Evolutionary conservation across 176 grass and related monocot genomes (phyloP).

Genomic region (Microstegium vimineum): DNA sequence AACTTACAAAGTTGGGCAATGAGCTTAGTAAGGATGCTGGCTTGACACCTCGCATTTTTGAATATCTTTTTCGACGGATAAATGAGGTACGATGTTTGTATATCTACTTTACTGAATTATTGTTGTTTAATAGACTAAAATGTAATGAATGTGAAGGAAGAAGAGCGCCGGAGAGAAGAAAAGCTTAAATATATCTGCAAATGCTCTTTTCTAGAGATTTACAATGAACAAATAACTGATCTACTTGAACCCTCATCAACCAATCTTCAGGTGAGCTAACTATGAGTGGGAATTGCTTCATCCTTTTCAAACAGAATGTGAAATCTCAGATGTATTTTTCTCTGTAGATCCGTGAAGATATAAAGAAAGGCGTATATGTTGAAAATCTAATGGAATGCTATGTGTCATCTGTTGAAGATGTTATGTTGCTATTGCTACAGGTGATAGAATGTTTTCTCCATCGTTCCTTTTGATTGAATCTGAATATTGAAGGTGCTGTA

Average conservation of each 20-base stretch:
- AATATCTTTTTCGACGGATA: slow-evolving; percentile 79
- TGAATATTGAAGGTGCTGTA: neutral
- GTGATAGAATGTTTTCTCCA: slow-evolving; percentile 32
- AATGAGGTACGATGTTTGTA: slow-evolving; percentile 53
- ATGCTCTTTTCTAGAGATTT: slow-evolving; percentile 93
- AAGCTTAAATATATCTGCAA: slow-evolving; percentile 78
- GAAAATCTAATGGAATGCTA: slow-evolving; percentile 76
- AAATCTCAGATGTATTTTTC: slow-evolving; percentile 14
- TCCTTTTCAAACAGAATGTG: neutral
- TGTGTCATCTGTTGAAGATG: slow-evolving; percentile 71
- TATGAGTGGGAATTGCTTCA: neutral
- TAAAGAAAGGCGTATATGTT: slow-evolving; percentile 93
- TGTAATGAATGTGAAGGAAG: slow-evolving; percentile 57
- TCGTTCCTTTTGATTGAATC: neutral
- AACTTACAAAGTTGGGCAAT: slow-evolving; percentile 49
- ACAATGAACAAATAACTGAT: slow-evolving; percentile 97
- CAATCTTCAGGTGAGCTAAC: slow-evolving; percentile 68
- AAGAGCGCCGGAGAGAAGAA: slow-evolving; percentile 56
- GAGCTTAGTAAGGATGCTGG: slow-evolving; percentile 53
- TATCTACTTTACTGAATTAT: neutral
- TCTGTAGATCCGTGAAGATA: slow-evolving; percentile 84
- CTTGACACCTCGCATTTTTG: slow-evolving; percentile 88
- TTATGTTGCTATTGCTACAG: slow-evolving; percentile 77
- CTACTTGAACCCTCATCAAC: slow-evolving; percentile 80
- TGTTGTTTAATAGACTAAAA: slow-evolving; percentile 3